These are phyloP conservation scores for Fusarium guadeloupense DNA, from an alignment of 2,329 filamentous ascomycete species.

Conservation along the genomic window DNA sequence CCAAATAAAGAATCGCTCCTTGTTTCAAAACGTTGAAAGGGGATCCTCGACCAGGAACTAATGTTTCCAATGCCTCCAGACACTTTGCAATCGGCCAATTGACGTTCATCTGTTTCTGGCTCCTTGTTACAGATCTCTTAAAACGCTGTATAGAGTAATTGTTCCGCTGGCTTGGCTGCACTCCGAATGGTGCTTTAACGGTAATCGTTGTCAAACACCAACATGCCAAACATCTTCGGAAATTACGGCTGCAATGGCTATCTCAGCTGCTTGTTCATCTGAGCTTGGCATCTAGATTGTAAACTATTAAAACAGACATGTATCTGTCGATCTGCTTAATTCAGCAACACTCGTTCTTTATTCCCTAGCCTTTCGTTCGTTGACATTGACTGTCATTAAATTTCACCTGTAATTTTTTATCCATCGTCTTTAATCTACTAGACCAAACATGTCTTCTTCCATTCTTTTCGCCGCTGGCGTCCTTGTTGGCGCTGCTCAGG, in stretches of 20 bases:
- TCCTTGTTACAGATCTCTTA: conserved; percentile 10
- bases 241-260: neutral
- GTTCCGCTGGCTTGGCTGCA: conserved; percentile 1
- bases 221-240: conserved; percentile 6
- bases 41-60: neutral
- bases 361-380: conserved; percentile 18
- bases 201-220: neutral
- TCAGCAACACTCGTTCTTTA: conserved; percentile 10
- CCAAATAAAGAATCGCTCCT: conserved; percentile 14
- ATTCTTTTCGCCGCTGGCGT: conserved; percentile 27
- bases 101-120: fast-evolving
- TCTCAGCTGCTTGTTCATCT: neutral
- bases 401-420: conserved; percentile 5
- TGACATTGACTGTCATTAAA: conserved; percentile 32
- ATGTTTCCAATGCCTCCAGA: conserved; percentile 1
- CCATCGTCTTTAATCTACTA: conserved; percentile 7
- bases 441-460: conserved; percentile 33
- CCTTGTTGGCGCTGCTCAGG: conserved; percentile 28
- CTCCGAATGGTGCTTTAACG: neutral
- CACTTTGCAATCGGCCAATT: conserved; percentile 2
- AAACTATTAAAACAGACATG: conserved; percentile 13
- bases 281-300: neutral
- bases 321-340: neutral
- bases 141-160: neutral
- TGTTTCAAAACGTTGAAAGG: conserved; percentile 18